Percentiles rank a stretch among this genome's conserved stretches.
phyloP scores from a whole-genome alignment of 2,329 filamentous ascomycete species.

The Colletotrichum camelliae region DNA sequence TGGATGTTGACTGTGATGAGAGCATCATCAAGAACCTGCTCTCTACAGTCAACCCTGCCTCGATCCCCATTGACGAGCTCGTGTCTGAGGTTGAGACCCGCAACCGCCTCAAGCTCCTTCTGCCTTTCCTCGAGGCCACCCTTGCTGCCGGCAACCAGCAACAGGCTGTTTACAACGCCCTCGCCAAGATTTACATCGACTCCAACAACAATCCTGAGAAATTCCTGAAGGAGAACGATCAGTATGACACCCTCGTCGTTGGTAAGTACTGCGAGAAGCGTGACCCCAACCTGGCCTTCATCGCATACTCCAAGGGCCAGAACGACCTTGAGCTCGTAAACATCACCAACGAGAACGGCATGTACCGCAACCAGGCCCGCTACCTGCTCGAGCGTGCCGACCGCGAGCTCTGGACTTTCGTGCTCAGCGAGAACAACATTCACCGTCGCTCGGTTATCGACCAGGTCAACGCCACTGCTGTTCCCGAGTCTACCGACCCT shows the following conservation, averaged over 20 bases:
- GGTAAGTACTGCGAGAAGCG: conserved; percentile 99
- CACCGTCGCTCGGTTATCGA: conserved; percentile 93
- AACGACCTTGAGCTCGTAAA: conserved; percentile 97
- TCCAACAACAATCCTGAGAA: conserved; percentile 98
- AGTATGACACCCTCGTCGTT: conserved; percentile 90
- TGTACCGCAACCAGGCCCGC: conserved; percentile 97
- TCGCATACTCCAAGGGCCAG: conserved; percentile 94
- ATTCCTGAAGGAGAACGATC: conserved; percentile 96
- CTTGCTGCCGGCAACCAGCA: conserved; percentile 91
- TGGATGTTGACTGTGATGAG: conserved; percentile 98
- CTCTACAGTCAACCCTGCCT: conserved; percentile 79
- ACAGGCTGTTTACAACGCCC: conserved; percentile 94
- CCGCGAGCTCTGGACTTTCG: conserved; percentile 90
- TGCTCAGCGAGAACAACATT: conserved; percentile 93
- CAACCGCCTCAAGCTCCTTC: conserved; percentile 91
- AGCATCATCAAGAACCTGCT: conserved; percentile 93
- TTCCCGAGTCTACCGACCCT: conserved; percentile 90
- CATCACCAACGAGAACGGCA: conserved; percentile 99
- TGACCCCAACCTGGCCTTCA: conserved; percentile 93
- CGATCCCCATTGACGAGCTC: conserved; percentile 92
- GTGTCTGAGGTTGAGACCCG: conserved; percentile 94
- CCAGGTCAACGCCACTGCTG: conserved; percentile 94
- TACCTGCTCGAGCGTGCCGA: conserved; percentile 94
- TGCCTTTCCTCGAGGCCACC: conserved; percentile 95
- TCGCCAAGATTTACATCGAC: conserved; percentile 99